These are phyloP conservation scores for Helminthosporium solani DNA, from an alignment of 2,329 filamentous ascomycete genomes.

Conservation along the genomic window DNA sequence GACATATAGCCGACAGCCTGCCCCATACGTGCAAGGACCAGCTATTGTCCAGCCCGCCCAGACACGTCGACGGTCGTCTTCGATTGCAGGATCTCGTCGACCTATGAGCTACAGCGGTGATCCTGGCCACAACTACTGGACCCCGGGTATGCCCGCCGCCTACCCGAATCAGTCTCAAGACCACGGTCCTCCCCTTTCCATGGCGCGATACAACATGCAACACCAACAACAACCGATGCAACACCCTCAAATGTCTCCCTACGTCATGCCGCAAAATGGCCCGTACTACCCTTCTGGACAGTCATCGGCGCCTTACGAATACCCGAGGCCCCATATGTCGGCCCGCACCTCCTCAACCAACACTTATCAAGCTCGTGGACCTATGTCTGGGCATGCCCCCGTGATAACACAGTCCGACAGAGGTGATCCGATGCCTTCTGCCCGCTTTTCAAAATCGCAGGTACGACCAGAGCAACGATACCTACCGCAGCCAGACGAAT, in stretches of 20 bases:
- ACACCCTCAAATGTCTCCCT: slow-evolving; percentile 15
- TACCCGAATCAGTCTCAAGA: slow-evolving; percentile 28
- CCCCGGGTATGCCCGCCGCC: slow-evolving; percentile 20
- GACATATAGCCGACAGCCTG: slow-evolving; percentile 23
- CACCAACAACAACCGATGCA: slow-evolving; percentile 16
- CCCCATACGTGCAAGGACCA: slow-evolving; percentile 25
- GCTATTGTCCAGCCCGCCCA: slow-evolving; percentile 31
- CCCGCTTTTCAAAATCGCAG: slow-evolving; percentile 22
- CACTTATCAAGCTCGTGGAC: slow-evolving; percentile 18
- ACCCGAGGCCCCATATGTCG: slow-evolving; percentile 22
- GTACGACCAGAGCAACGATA: background rate
- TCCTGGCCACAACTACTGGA: slow-evolving; percentile 18
- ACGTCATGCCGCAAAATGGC: slow-evolving; percentile 18
- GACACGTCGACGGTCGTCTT: slow-evolving; percentile 28
- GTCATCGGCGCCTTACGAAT: slow-evolving; percentile 23
- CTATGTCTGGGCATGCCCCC: slow-evolving; percentile 16
- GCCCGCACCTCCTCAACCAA: slow-evolving; percentile 22
- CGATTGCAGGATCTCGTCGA: slow-evolving; percentile 18
- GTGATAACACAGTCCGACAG: slow-evolving; percentile 26
- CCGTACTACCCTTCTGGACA: slow-evolving; percentile 16
- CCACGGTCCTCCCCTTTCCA: slow-evolving; percentile 33
- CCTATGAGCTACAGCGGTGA: slow-evolving; percentile 38
- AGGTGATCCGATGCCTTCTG: slow-evolving; percentile 27
- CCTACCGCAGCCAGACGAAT: slow-evolving; percentile 15
- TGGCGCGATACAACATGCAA: slow-evolving; percentile 35